phyloP scores from a whole-genome alignment of 768 basidiomycete species.

The Tricholoma bakamatsutake region DNA sequence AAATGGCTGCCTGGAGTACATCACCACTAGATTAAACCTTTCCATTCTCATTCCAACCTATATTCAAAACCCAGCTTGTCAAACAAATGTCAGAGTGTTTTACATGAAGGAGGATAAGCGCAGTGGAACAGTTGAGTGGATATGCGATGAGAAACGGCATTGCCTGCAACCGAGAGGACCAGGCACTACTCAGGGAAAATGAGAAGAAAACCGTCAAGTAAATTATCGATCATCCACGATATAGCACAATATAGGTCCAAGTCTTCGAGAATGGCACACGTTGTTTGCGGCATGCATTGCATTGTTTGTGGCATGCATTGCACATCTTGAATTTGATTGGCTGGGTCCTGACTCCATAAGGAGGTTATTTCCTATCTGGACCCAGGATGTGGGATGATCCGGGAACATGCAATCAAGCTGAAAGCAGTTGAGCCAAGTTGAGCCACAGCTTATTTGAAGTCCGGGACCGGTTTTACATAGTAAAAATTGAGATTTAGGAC shows the following conservation, averaged over 20 bases:
- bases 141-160: neutral
- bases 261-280: neutral
- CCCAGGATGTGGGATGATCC: neutral
- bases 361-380: conserved; percentile 41
- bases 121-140: neutral
- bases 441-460: neutral
- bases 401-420: neutral
- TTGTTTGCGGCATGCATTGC: neutral
- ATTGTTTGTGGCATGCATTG: neutral
- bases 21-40: neutral
- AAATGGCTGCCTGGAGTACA: neutral
- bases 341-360: conserved; percentile 37
- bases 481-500: no score
- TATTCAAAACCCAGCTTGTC: neutral
- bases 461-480: neutral
- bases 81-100: neutral
- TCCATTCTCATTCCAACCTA: neutral
- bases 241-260: no score
- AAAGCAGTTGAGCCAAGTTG: neutral
- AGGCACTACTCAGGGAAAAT: neutral
- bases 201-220: neutral
- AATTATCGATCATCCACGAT: neutral
- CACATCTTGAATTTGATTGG: neutral
- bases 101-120: neutral
- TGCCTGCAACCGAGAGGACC: neutral